Evolutionary conservation across 2,329 filamentous ascomycete genomes (phyloP).

Genomic region (Colletotrichum tropicale): DNA sequence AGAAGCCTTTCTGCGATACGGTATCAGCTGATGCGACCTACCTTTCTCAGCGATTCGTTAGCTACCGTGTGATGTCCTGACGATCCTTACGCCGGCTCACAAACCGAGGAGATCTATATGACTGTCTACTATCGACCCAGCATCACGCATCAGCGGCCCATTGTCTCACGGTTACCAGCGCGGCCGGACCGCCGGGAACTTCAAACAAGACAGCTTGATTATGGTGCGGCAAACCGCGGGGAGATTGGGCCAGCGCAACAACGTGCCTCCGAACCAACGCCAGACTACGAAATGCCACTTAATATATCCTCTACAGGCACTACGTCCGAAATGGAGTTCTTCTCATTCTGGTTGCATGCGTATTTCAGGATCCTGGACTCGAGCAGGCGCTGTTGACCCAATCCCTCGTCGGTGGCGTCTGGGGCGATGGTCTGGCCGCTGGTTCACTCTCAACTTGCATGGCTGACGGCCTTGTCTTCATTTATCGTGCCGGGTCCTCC

Average conservation of each 20-base stretch:
- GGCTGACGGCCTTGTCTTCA: neutral
- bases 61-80: neutral
- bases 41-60: neutral
- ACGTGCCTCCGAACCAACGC: neutral
- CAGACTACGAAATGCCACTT: neutral
- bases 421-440: neutral
- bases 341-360: neutral
- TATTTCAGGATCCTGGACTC: neutral
- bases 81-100: constrained; percentile 10
- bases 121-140: constrained; percentile 2
- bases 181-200: neutral
- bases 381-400: neutral
- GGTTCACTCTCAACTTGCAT: neutral
- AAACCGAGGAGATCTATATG: constrained; percentile 17
- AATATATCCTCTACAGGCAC: constrained; percentile 11
- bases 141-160: neutral
- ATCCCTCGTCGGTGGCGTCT: neutral
- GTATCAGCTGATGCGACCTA: constrained; percentile 12
- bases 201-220: neutral
- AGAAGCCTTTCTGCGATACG: neutral
- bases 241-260: neutral
- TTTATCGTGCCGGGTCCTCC: neutral
- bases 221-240: neutral
- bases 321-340: neutral
- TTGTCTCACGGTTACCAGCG: neutral